Base-by-base conservation (phyloP, 768 basidiomycete species). In the Tricholoma saponaceum region DNA sequence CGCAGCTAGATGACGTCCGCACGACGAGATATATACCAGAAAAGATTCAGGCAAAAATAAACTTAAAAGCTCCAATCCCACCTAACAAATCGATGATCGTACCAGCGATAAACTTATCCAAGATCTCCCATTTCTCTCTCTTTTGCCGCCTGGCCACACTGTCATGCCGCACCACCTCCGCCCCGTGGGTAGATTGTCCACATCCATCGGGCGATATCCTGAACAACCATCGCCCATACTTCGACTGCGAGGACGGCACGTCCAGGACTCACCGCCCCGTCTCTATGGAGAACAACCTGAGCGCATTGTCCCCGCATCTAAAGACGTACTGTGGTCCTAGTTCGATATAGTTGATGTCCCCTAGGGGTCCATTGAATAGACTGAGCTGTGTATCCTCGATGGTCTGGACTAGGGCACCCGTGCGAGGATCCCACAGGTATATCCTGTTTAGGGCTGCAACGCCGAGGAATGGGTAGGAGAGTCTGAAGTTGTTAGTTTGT, bases 361-460 rank as follows among this genome's bases (percentile, higher is more conserved):
- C 33, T 33, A 12, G 33, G 33, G n/a, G n/a, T n/a, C n/a, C n/a
- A n/a, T n/a, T n/a, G n/a, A n/a, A n/a, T n/a, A n/a, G n/a, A n/a
- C 37, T 39, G 37, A 39, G 37, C 37, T 81, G 77, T 1, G 76
- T 74, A 28, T 74, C 68, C 2, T 71, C 58, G 33, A 89, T 75
- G 6, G 74, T 76, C 66, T 86, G 80, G 1, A 81, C 66, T 10
- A 83, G 61, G 20, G 68, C 60, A 0, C 79, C 82, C 0, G 80
- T 77, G 2, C 77, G 76, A 20, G 91, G 72, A 62, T 92, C 83
- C 79, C 83, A 90, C 2, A 91, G 57, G 60, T 79, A 88, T 0
- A 83, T 8, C 16, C 16, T 39, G 10, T n/a, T 14, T 16, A 39
- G 37, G 37, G 37, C 37, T 39, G 37, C 3, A 7, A 18, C 7